Percentiles rank a stretch among this genome's conserved stretches.
Conservation (phyloP, 2,329 filamentous ascomycete species). For the Fusarium foetens region DNA sequence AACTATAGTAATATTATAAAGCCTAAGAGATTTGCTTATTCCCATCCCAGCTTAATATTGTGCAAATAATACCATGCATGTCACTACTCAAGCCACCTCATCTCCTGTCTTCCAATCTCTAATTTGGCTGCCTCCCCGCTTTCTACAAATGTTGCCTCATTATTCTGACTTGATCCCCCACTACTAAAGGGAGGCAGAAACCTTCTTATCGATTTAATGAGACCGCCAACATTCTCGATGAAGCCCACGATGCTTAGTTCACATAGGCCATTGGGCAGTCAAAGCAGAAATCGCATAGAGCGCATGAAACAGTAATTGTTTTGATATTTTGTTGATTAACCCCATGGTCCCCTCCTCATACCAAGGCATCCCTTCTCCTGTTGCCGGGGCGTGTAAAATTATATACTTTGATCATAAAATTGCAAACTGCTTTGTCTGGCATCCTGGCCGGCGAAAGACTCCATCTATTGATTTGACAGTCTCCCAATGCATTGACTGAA, state of each 20-base stretch:
- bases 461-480: conserved; percentile 29
- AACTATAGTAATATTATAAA: neutral
- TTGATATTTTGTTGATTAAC: conserved; percentile 32
- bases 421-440: conserved; percentile 37
- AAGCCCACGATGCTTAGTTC: neutral
- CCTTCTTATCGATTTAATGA: neutral
- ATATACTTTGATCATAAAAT: conserved; percentile 42
- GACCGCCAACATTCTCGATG: conserved; percentile 14
- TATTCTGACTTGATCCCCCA: conserved; percentile 12
- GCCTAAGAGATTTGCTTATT: conserved; percentile 9
- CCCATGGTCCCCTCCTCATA: conserved; percentile 7
- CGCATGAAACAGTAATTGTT: conserved; percentile 16
- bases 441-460: conserved; percentile 35
- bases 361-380: conserved; percentile 17
- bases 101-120: conserved; percentile 11
- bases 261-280: neutral
- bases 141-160: conserved; percentile 21
- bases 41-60: neutral
- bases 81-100: conserved; percentile 29
- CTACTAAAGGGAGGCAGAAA: conserved; percentile 33
- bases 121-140: conserved; percentile 20
- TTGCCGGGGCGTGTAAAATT: conserved; percentile 26
- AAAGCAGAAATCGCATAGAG: neutral
- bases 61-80: neutral
- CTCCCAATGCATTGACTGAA: conserved; percentile 25